phyloP scores from a whole-genome alignment of 116 monocot genomes.

The Posidonia oceanica region DNA sequence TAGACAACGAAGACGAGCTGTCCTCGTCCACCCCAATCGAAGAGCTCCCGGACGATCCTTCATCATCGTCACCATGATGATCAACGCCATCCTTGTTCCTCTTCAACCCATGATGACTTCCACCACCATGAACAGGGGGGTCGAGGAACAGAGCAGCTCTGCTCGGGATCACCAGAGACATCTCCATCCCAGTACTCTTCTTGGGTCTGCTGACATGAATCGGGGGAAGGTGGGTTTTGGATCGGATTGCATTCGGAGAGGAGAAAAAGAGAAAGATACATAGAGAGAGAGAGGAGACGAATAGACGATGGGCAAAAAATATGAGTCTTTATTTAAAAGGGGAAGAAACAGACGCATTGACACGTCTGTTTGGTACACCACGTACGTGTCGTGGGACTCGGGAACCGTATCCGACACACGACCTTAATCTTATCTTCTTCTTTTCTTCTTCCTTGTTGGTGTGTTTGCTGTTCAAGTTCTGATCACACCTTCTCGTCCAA shows the following conservation, averaged over 20 bases:
- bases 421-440: no score
- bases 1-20: conserved; percentile 15
- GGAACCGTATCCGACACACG: no score
- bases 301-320: no score
- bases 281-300: no score
- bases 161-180: conserved; percentile 4
- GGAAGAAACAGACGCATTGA: no score
- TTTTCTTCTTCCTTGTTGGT: no score
- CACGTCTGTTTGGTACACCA: no score
- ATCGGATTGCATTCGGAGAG: neutral
- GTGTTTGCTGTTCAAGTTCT: no score
- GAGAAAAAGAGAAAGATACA: no score
- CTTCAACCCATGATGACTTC: neutral
- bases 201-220: neutral
- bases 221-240: neutral
- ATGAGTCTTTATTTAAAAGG: no score
- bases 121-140: neutral
- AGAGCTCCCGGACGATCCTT: conserved; percentile 22
- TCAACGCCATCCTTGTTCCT: neutral
- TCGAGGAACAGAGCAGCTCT: neutral
- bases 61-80: neutral
- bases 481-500: no score
- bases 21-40: conserved; percentile 24
- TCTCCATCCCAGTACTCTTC: neutral
- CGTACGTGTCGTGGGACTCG: no score